Evolutionary conservation across 768 basidiomycete genomes (phyloP), one percentile per base, ranked within the genome.

Genomic region (Tremella yokohamensis): DNA sequence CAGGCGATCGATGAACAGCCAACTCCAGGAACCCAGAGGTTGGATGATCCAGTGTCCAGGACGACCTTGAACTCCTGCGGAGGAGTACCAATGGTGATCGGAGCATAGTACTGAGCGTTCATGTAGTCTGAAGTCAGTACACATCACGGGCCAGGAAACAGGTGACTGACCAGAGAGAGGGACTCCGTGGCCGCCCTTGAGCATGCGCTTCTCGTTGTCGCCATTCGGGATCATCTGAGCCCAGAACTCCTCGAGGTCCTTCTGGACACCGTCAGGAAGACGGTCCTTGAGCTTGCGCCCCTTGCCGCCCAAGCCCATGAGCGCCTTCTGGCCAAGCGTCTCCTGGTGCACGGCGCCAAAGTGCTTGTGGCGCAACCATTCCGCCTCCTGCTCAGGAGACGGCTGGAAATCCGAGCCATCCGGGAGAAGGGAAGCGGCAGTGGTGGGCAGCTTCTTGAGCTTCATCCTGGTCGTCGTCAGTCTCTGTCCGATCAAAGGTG

Each of bases 71-170:
- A 94, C 83, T 87, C 65, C 65, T 98, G 94, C 37, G 90, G 83
- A 19, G 94, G 94, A 0, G 80, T 82, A 15, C 94, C 94, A 54
- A 97, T 75, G 1, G 80, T 73, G 60, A 98, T 94, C 62, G 91
- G 88, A 18, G 91, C 83, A 74, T 83, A 99, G 79, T 99, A 98
- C 77, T 99, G 93, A 37, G 96, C 93, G 75, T 98, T 98, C 85
- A 93, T 85, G 79, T 90, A 98, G 81, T 97, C 93, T 96, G 64
- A 49, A 38, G 9, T 8, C 26, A 51, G 6, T 8, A 38, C 11
- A 22, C 25, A 15, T 51, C 25, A 40, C 18, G 1, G n/a, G n/a
- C 16, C 12, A 50, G 38, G 26, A 12, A 47, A 16, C 29, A 8
- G 9, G 34, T 42, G 29, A 81, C 89, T 62, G 69, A 94, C 94